Percentiles rank a stretch among this genome's conserved stretches.
phyloP scores from a whole-genome alignment of 2,329 filamentous ascomycete genomes.

The Aciculosporium take region DNA sequence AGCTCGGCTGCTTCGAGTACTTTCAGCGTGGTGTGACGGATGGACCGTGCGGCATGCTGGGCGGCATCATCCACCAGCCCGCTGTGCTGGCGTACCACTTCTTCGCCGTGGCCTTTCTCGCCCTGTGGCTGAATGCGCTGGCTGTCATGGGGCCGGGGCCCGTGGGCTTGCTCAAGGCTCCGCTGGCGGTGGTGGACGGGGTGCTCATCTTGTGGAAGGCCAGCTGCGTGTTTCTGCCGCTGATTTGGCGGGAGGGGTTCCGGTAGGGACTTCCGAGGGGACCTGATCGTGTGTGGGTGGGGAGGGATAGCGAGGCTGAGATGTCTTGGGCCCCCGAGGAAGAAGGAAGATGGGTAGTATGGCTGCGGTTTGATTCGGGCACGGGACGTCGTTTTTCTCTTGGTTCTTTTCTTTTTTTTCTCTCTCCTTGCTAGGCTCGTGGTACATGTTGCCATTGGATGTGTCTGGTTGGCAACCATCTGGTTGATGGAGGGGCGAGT shows the following conservation, averaged over 20 bases:
- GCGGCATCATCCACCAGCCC: conserved; percentile 65
- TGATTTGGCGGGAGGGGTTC: conserved; percentile 53
- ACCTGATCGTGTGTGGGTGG: too few relatives aligned
- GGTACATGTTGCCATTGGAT: too few relatives aligned
- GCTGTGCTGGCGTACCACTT: conserved; percentile 79
- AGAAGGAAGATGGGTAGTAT: too few relatives aligned
- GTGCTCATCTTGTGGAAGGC: conserved; percentile 66
- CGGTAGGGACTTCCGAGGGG: too few relatives aligned
- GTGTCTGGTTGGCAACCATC: too few relatives aligned
- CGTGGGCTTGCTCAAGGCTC: conserved; percentile 30
- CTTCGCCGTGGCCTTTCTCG: conserved; percentile 80
- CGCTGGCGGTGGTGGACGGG: conserved; percentile 50
- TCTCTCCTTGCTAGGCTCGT: too few relatives aligned
- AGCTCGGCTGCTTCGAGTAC: conserved; percentile 84
- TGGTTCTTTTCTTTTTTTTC: too few relatives aligned
- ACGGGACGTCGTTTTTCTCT: too few relatives aligned
- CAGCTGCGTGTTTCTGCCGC: conserved; percentile 68
- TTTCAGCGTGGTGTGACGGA: conserved; percentile 66
- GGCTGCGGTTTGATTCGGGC: too few relatives aligned
- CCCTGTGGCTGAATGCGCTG: conserved; percentile 52
- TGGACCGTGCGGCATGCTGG: conserved; percentile 69
- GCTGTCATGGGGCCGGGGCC: conserved; percentile 22
- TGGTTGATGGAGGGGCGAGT: too few relatives aligned
- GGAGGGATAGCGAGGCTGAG: too few relatives aligned
- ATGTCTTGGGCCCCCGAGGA: too few relatives aligned